Percentiles rank a stretch among this genome's conserved stretches.
Evolutionary conservation across 768 basidiomycete genomes (phyloP).

Genomic region (Cystobasidium ongulense): DNA sequence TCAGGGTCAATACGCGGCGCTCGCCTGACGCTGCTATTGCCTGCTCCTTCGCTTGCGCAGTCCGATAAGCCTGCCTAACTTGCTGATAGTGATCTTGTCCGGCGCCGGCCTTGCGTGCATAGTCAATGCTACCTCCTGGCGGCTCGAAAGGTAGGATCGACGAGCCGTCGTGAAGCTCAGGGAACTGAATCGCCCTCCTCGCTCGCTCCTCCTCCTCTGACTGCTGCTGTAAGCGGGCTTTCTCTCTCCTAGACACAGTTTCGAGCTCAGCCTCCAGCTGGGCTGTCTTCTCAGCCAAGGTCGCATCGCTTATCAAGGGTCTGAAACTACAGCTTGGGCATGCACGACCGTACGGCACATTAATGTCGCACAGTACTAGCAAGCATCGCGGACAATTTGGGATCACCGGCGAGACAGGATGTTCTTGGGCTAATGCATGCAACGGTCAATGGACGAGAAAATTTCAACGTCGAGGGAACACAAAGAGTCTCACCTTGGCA

Average conservation of each 20-base stretch:
- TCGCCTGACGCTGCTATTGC: slow-evolving; percentile 2
- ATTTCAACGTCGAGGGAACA: background rate
- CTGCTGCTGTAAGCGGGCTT: slow-evolving; percentile 1
- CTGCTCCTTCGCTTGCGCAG: slow-evolving; percentile 12
- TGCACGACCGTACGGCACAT: slow-evolving; percentile 9
- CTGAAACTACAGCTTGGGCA: slow-evolving; percentile 16
- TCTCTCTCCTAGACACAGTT: background rate
- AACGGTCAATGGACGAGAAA: background rate
- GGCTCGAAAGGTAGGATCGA: background rate
- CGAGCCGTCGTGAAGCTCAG: slow-evolving; percentile 7
- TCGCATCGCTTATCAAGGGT: background rate
- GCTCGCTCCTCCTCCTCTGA: slow-evolving; percentile 18
- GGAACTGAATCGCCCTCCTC: slow-evolving; percentile 21
- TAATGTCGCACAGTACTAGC: slow-evolving; percentile 22
- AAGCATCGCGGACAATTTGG: slow-evolving; percentile 18
- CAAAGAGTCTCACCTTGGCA: slow-evolving; percentile 21
- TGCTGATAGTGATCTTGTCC: slow-evolving; percentile 3
- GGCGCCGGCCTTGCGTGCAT: slow-evolving; percentile 24
- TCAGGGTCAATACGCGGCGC: slow-evolving; percentile 12
- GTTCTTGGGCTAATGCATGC: background rate
- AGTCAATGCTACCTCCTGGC: background rate
- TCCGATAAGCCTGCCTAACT: background rate
- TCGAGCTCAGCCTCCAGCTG: background rate
- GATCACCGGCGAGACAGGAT: slow-evolving; percentile 16
- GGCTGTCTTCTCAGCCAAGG: background rate